Evolutionary conservation across 2,329 filamentous ascomycete genomes (phyloP).

Genomic region (Leptographium flavum): DNA sequence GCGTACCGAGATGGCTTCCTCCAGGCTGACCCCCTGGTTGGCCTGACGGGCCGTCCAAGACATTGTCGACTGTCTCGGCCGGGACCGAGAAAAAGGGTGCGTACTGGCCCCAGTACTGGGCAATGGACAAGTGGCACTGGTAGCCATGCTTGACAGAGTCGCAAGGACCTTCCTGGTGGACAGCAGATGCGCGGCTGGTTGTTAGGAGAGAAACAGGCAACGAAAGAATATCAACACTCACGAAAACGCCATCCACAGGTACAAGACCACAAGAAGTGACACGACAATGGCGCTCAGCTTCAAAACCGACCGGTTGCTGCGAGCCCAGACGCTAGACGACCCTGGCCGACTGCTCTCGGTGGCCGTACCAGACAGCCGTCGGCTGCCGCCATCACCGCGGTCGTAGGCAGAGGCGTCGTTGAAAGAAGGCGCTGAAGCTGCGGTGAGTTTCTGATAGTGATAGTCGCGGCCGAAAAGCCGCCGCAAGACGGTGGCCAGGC

Average conservation of each 20-base stretch:
- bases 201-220: background rate
- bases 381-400: background rate
- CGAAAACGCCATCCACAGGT: conserved; percentile 14
- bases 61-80: conserved; percentile 29
- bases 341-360: too few species aligned
- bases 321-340: conserved; percentile 3
- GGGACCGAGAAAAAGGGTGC: conserved; percentile 69
- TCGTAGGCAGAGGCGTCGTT: background rate
- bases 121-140: conserved; percentile 45
- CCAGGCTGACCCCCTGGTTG: background rate
- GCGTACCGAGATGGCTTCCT: too few species aligned
- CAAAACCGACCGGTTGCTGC: conserved; percentile 8
- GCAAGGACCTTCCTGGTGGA: conserved; percentile 21
- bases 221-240: conserved; percentile 5
- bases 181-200: background rate
- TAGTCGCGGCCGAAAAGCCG: background rate
- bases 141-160: conserved; percentile 42
- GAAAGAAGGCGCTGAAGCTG: background rate
- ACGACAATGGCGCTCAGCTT: conserved; percentile 12
- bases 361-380: too few species aligned
- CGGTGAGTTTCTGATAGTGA: conserved; percentile 1
- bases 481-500: background rate
- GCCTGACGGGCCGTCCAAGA: too few species aligned
- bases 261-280: conserved; percentile 11
- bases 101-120: conserved; percentile 74